A percentile compares a stretch with the other conserved stretches of the same genome.
Evolutionary conservation across 2,329 filamentous ascomycete genomes (phyloP).

Genomic region (Aspergillus oerlinghausenensis): DNA sequence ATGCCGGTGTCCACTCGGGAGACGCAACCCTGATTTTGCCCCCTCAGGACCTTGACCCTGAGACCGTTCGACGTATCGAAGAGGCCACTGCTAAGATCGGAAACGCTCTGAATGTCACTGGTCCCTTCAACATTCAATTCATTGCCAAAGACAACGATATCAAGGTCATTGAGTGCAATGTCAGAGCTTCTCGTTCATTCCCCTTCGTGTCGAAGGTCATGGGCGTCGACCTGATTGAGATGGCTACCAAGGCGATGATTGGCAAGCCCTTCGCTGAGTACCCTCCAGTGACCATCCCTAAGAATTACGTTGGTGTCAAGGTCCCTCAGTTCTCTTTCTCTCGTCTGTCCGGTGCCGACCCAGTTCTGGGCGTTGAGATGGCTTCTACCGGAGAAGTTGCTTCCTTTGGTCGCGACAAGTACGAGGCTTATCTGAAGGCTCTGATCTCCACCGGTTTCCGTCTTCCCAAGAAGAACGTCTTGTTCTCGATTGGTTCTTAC

Average conservation of each 20-base stretch:
- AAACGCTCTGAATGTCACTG: constrained; percentile 88
- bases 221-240: constrained; percentile 94
- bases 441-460: constrained; percentile 94
- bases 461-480: constrained; percentile 89
- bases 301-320: constrained; percentile 90
- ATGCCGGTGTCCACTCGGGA: constrained; percentile 96
- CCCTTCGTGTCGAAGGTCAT: constrained; percentile 98
- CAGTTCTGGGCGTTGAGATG: constrained; percentile 97
- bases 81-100: constrained; percentile 95
- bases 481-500: constrained; percentile 92
- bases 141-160: constrained; percentile 99
- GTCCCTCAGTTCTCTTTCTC: constrained; percentile 99
- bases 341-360: constrained; percentile 89
- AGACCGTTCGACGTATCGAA: constrained; percentile 86
- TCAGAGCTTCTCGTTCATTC: constrained; percentile 91
- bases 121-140: constrained; percentile 98
- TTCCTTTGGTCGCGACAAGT: constrained; percentile 92
- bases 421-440: constrained; percentile 96
- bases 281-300: constrained; percentile 68
- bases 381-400: constrained; percentile 97
- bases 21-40: constrained; percentile 94
- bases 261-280: constrained; percentile 77
- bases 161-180: constrained; percentile 99
- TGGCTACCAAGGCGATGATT: constrained; percentile 97
- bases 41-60: constrained; percentile 83